Conservation (phyloP, 2,329 filamentous ascomycete genomes). For the Rosellinia necatrix region DNA sequence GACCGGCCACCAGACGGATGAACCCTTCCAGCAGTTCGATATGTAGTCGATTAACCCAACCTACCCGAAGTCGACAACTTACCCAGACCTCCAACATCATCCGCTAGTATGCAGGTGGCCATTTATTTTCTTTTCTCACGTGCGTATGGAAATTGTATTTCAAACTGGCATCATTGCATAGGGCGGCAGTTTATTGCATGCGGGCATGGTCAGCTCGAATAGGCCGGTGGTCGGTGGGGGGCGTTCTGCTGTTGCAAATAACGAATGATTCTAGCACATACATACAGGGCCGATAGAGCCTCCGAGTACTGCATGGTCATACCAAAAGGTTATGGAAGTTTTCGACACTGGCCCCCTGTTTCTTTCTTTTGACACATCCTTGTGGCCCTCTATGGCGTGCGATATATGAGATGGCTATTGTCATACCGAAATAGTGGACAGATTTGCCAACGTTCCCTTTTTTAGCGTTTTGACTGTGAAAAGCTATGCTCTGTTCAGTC, state of each 20-base stretch:
- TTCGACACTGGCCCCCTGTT: conserved; percentile 14
- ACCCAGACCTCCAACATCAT: conserved; percentile 4
- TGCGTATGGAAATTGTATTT: conserved; percentile 36
- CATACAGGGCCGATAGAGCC: conserved; percentile 34
- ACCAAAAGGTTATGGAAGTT: conserved; percentile 22
- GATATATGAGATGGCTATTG: conserved; percentile 24
- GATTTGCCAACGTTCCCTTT: conserved; percentile 8
- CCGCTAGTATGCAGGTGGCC: conserved; percentile 19
- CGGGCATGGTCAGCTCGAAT: conserved; percentile 34
- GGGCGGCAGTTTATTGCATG: conserved; percentile 44
- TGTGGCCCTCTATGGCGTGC: conserved; percentile 15
- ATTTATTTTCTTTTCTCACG: conserved; percentile 29
- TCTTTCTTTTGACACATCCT: conserved; percentile 16
- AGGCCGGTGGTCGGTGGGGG: conserved; percentile 34
- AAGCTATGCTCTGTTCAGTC: conserved; percentile 13
- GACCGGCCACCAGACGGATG: conserved; percentile 55
- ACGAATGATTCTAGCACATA: conserved; percentile 39
- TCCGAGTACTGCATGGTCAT: conserved; percentile 31
- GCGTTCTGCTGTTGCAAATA: conserved; percentile 42
- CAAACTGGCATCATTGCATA: conserved; percentile 47
- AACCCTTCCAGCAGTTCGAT: conserved; percentile 68
- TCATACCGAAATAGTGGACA: conserved; percentile 17
- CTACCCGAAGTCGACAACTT: conserved; percentile 10
- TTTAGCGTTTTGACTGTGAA: conserved; percentile 2
- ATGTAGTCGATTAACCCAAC: conserved; percentile 49